These are phyloP conservation scores for Gnaphalium uliginosum DNA, from an alignment of 129 eudicot species.

Conservation along the genomic window DNA sequence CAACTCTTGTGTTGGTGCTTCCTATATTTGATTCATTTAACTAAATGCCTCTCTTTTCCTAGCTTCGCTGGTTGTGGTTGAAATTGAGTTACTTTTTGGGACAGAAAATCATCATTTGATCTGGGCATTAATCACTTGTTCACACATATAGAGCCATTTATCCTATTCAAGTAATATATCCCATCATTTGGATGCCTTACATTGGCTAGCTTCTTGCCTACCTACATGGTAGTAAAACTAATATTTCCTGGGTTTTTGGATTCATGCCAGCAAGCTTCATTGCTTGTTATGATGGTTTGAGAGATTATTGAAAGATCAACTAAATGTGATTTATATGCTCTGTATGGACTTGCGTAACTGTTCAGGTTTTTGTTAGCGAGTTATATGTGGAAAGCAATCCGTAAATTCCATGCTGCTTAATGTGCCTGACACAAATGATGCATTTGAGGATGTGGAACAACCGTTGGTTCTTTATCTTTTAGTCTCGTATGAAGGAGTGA, in stretches of 20 bases:
- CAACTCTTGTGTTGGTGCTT: background rate
- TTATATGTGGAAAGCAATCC: constrained; percentile 22
- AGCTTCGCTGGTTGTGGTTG: constrained; percentile 13
- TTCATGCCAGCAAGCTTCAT: constrained; percentile 14
- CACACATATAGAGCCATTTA: constrained; percentile 16
- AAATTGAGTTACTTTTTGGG: constrained; percentile 21
- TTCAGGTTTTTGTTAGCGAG: constrained; percentile 35
- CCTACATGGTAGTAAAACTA: constrained; percentile 24
- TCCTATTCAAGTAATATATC: background rate
- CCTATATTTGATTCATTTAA: background rate
- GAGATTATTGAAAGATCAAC: constrained; percentile 23
- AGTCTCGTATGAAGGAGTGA: constrained; percentile 17
- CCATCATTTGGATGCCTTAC: no score
- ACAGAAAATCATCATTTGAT: constrained; percentile 25
- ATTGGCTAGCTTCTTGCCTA: background rate
- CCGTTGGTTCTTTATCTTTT: constrained; percentile 31
- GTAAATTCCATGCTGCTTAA: constrained; percentile 33
- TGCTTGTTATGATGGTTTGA: constrained; percentile 17
- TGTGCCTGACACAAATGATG: constrained; percentile 31
- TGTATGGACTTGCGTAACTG: constrained; percentile 32
- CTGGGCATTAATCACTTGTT: constrained; percentile 4
- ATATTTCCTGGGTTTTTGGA: background rate
- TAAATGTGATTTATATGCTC: constrained; percentile 23
- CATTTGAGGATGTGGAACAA: constrained; percentile 35
- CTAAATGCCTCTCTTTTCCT: background rate